These are phyloP conservation scores for Aspergillus hancockii DNA, from an alignment of 495 filamentous ascomycete species.

Conservation along the genomic window DNA sequence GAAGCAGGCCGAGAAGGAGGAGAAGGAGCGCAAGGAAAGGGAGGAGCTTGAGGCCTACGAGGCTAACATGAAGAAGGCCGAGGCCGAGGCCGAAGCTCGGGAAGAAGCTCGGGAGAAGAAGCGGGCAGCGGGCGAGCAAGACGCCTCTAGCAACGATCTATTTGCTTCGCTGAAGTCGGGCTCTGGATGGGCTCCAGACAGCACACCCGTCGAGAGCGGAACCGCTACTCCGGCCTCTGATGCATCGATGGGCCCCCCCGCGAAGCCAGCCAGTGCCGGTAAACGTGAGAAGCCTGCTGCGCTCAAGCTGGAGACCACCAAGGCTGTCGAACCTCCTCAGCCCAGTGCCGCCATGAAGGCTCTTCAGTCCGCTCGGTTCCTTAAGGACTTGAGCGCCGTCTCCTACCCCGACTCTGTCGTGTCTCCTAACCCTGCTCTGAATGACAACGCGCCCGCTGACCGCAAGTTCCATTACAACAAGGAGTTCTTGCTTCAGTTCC, in stretches of 20 bases:
- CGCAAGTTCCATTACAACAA: constrained; percentile 94
- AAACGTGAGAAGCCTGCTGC: constrained; percentile 71
- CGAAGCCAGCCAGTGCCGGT: constrained; percentile 53
- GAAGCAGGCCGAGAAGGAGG: constrained; percentile 62
- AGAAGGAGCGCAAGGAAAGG: constrained; percentile 60
- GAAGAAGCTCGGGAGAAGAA: constrained; percentile 56
- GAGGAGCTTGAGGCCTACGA: constrained; percentile 52
- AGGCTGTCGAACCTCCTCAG: constrained; percentile 81
- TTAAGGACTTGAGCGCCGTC: constrained; percentile 66
- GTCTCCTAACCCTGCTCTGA: constrained; percentile 89
- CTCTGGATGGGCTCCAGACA: constrained; percentile 36
- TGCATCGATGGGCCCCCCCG: constrained; percentile 54
- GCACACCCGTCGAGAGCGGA: constrained; percentile 56
- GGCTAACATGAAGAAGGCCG: constrained; percentile 57
- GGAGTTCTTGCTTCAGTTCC: constrained; percentile 96
- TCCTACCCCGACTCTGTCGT: constrained; percentile 77
- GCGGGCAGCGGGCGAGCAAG: constrained; percentile 41
- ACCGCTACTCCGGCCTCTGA: constrained; percentile 58
- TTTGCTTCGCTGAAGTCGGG: constrained; percentile 61
- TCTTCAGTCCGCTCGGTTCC: constrained; percentile 81
- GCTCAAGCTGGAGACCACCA: constrained; percentile 81
- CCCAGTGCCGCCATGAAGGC: constrained; percentile 91
- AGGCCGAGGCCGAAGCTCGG: constrained; percentile 56
- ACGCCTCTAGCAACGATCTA: constrained; percentile 41
- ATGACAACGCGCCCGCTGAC: constrained; percentile 67